phyloP scores from a whole-genome alignment of 345 rosid species.

The Tarenaya hassleriana region DNA sequence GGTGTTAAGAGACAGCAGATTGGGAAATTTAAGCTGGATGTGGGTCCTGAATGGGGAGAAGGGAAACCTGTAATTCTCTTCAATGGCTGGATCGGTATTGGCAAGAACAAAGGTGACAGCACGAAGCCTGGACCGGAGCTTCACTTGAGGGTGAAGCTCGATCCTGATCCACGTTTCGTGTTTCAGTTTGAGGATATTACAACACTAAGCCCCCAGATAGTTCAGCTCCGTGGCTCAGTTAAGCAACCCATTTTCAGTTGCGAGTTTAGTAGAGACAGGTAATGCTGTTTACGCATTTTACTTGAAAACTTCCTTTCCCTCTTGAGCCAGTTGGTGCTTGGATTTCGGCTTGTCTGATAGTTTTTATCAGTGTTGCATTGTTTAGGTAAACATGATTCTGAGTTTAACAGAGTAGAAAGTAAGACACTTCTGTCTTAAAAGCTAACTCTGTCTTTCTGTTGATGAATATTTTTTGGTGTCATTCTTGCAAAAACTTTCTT shows the following conservation, averaged over 20 bases:
- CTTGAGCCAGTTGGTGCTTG: too few species aligned
- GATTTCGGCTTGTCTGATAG: too few species aligned
- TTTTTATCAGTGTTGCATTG: too few species aligned
- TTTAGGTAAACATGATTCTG: too few species aligned
- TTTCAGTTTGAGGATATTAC: conserved; percentile 92
- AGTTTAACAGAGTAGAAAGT: too few species aligned
- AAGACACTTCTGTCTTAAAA: too few species aligned
- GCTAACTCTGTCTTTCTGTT: too few species aligned
- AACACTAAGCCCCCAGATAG: conserved; percentile 80
- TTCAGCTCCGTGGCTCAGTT: conserved; percentile 85
- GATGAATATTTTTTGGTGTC: too few species aligned
- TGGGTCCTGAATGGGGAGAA: conserved; percentile 84
- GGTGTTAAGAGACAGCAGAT: conserved; percentile 74
- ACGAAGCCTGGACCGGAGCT: conserved; percentile 68
- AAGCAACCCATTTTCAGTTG: conserved; percentile 95
- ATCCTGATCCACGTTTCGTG: conserved; percentile 91
- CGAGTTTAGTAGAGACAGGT: conserved; percentile 92
- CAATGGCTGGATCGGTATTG: conserved; percentile 85
- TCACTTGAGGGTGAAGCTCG: conserved; percentile 79
- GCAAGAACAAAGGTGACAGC: conserved; percentile 64
- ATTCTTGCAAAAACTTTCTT: too few species aligned
- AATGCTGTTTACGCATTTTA: conserved; percentile 2
- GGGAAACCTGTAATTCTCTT: conserved; percentile 68
- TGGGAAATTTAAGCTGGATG: conserved; percentile 73
- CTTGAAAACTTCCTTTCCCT: too few species aligned